Base-by-base conservation (phyloP, 345 rosid genomes). In the Noccaea caerulescens region DNA sequence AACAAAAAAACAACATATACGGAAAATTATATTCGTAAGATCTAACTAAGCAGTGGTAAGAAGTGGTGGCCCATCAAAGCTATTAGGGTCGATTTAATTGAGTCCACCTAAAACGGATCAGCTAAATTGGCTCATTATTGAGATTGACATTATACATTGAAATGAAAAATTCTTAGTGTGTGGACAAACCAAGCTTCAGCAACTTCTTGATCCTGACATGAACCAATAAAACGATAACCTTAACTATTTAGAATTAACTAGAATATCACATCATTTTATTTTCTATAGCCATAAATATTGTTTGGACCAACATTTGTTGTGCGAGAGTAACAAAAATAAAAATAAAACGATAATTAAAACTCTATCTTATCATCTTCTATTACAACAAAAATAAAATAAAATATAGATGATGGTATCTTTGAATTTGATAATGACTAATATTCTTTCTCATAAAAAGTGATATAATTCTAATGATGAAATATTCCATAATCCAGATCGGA, bases 111-210 rank as follows among this genome's bases (percentile, higher is more conserved):
- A 11, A 37, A 65, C 14, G 34, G 37, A 33, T 50, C 20, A 50
- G 58, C 23, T 51, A 38, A 37, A 23, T 65, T 50, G 69, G 46
- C 58, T 58, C 69, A 49, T 65, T 65, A 12, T 30, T 50, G 58
- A 34, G 11, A 34, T 34, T 63, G 56, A 63, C 33, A 63, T 30
- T 10, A 32, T 27, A 27, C 30, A 3, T 27, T 27, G 30, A 27
- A 27, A 27, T 27, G 30, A 27, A 27, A 27, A 27, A 27, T 2
- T 27, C 30, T 1, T 27, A 27, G 30, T 27, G 30, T 27, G 30
- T 27, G 30, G 30, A 27, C 30, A 27, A 27, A 27, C 30, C 30
- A 27, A 27, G 30, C 30, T 27, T 27, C 30, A 27, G 30, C 30
- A 27, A 27, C 30, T 27, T 27, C 4, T 27, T 27, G 30, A 27